These are phyloP conservation scores for Coniella lustricola DNA, from an alignment of 2,329 filamentous ascomycete genomes.

Conservation along the genomic window DNA sequence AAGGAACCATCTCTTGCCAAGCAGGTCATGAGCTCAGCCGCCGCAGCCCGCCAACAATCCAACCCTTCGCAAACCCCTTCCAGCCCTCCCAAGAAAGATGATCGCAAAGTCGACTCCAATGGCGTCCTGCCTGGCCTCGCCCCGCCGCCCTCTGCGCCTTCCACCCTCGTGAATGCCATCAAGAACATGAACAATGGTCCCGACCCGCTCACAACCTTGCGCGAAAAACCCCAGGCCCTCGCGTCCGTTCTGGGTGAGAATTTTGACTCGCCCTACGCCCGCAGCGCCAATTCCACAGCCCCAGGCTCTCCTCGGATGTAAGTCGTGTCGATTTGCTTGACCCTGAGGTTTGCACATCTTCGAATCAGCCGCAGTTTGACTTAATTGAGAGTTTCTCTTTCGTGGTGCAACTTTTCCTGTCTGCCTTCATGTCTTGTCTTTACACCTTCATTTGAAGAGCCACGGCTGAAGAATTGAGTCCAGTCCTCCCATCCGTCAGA, in stretches of 20 bases:
- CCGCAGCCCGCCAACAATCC: constrained; percentile 19
- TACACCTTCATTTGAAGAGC: constrained; percentile 10
- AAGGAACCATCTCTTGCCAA: constrained; percentile 23
- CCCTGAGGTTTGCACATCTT: too few species aligned
- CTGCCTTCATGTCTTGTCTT: constrained; percentile 14
- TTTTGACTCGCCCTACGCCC: constrained; percentile 49
- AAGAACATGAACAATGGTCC: constrained; percentile 33
- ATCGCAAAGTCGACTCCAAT: constrained; percentile 19
- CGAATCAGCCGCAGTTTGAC: neutral
- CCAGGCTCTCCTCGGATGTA: constrained; percentile 53
- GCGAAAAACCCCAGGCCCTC: constrained; percentile 22
- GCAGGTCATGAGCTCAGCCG: constrained; percentile 30
- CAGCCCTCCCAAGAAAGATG: constrained; percentile 14
- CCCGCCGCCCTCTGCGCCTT: constrained; percentile 20
- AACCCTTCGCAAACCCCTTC: constrained; percentile 26
- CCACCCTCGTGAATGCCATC: constrained; percentile 24
- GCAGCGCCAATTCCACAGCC: constrained; percentile 52
- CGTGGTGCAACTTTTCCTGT: neutral
- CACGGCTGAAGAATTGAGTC: constrained; percentile 1
- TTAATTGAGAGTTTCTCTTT: neutral
- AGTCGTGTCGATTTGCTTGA: constrained; percentile 23
- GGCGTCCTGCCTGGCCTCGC: constrained; percentile 15
- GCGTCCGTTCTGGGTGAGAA: constrained; percentile 28
- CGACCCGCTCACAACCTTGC: constrained; percentile 25
- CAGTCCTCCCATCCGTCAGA: constrained; percentile 63